phyloP scores from a whole-genome alignment of 2,329 filamentous ascomycete genomes.

The Alternaria brassicicola region DNA sequence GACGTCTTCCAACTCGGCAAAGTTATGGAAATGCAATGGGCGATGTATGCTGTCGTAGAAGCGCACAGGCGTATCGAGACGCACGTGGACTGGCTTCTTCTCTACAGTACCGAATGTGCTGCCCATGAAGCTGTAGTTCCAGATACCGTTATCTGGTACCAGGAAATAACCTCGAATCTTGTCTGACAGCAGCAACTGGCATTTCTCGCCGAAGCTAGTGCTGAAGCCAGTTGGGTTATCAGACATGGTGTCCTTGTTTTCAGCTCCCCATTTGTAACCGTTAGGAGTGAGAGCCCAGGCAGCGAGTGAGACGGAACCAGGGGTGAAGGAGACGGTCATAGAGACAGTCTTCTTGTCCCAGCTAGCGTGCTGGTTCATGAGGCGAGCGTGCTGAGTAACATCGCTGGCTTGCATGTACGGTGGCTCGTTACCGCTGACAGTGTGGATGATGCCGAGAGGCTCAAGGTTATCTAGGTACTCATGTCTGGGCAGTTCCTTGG shows the following conservation, averaged over 20 bases:
- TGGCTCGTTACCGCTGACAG: constrained; percentile 89
- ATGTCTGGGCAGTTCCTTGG: constrained; percentile 87
- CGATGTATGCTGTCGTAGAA: constrained; percentile 95
- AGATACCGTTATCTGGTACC: constrained; percentile 84
- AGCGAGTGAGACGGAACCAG: constrained; percentile 90
- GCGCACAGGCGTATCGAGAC: constrained; percentile 83
- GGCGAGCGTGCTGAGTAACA: constrained; percentile 88
- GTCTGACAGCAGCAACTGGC: constrained; percentile 89
- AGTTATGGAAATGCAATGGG: constrained; percentile 94
- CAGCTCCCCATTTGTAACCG: constrained; percentile 95
- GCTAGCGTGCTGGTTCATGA: constrained; percentile 79
- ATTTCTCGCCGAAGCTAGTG: constrained; percentile 91
- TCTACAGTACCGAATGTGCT: constrained; percentile 84
- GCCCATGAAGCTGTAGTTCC: constrained; percentile 99
- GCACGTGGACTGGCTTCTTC: constrained; percentile 89
- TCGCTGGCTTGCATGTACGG: constrained; percentile 96
- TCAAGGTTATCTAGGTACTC: constrained; percentile 87
- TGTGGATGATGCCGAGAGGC: constrained; percentile 93
- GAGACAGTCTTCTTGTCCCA: constrained; percentile 94
- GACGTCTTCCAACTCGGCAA: constrained; percentile 94
- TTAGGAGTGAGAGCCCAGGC: constrained; percentile 91
- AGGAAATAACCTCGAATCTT: constrained; percentile 96
- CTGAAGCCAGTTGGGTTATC: constrained; percentile 95
- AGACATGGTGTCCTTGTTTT: constrained; percentile 90
- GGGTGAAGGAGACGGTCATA: constrained; percentile 95